A percentile compares a stretch with the other conserved stretches of the same genome.
These are phyloP conservation scores for Talaromyces sp. DNA, from an alignment of 2,329 filamentous ascomycete species.

Conservation along the genomic window DNA sequence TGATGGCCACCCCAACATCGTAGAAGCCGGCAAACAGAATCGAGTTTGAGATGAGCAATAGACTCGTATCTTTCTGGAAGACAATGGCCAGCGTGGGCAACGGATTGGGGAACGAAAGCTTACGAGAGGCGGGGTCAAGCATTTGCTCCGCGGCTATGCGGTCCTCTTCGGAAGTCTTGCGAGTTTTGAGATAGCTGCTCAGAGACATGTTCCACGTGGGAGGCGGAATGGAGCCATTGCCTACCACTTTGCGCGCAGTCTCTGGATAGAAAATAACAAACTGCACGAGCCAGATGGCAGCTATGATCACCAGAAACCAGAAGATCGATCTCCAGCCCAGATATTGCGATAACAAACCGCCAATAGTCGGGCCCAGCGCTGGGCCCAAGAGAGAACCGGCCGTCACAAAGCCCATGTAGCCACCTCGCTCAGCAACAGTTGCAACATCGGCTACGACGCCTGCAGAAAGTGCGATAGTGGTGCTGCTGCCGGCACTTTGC, in stretches of 20 bases:
- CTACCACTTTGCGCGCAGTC: conserved; percentile 34
- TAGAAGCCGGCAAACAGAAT: conserved; percentile 40
- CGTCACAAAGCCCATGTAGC: conserved; percentile 37
- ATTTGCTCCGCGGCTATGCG: conserved; percentile 5
- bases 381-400: conserved; percentile 30
- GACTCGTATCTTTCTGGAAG: conserved; percentile 30
- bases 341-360: conserved; percentile 30
- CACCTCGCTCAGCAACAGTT: conserved; percentile 34
- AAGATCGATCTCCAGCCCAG: conserved; percentile 40
- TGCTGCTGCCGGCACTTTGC: conserved; percentile 35
- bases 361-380: conserved; percentile 32
- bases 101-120: conserved; percentile 33
- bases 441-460: conserved; percentile 38
- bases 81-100: conserved; percentile 31
- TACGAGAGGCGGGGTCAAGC: conserved; percentile 13
- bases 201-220: conserved; percentile 35
- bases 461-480: conserved; percentile 37
- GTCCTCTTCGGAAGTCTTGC: conserved; percentile 17
- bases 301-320: conserved; percentile 48
- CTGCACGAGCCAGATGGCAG: conserved; percentile 32
- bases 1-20: conserved; percentile 36
- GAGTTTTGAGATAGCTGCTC: conserved; percentile 23
- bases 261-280: conserved; percentile 35
- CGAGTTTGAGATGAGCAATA: conserved; percentile 35
- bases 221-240: conserved; percentile 33